Evolutionary conservation across 2,329 filamentous ascomycete species (phyloP), one percentile per base, ranked within the genome.

Genomic region (Amauroascus verrucosus): DNA sequence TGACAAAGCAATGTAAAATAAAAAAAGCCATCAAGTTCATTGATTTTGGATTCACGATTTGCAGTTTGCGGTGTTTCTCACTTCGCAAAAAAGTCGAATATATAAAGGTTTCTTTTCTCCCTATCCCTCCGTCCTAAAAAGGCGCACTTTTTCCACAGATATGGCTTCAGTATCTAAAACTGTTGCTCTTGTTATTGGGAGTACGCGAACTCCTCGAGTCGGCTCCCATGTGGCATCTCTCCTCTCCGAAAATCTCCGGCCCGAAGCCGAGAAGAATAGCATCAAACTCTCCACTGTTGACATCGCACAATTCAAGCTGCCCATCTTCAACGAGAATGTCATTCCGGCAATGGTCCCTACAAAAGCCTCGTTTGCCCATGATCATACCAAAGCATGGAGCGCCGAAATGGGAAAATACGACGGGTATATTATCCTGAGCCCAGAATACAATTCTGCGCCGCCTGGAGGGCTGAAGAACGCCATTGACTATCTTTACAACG

Each of bases 391-490:
- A 5, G 60, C 57, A 20, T 75, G 72, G 72, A 69, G 67, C 0
- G 40, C 54, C 0, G 59, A 67, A 18, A 68, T 75, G 41, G 52
- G 56, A 0, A 56, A 60, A 7, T 64, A 67, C 54, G 61, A 64
- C 11, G 71, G 60, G 0, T 74, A 71, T 46, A 67, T 75, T 50
- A 73, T 75, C 52, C 60, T 73, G 5, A 66, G 66, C 1, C 70
- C 71, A 1, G 70, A 71, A 38, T 83, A 82, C 61, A 82, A 83
- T 67, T 76, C 68, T 62, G 73, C 77, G 22, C 65, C 80, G 5
- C 69, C 79, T 0, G 78, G 74, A 0, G 72, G 68, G 6, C 65
- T 78, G 47, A 83, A 83, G 69, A 84, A 82, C 61, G 79, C 80
- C 5, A 72, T 84, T 53, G 81, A 83, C 62, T 83, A 80, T 60